Evolutionary conservation across 2,329 filamentous ascomycete species (phyloP).

Genomic region (Dactylellina drechsleri): DNA sequence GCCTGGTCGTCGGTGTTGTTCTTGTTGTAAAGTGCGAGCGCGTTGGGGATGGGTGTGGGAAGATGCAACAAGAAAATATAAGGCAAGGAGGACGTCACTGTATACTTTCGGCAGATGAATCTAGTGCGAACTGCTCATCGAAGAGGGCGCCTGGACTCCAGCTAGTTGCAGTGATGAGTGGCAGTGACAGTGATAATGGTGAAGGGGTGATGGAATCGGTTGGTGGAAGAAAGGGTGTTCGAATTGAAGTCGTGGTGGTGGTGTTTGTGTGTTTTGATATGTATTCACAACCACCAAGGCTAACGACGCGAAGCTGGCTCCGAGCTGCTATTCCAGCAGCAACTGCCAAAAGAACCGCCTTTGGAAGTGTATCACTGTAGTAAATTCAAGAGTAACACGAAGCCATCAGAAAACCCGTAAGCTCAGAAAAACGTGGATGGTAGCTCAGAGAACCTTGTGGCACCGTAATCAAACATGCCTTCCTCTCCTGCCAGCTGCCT

Average conservation of each 20-base stretch:
- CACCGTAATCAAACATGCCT: background rate
- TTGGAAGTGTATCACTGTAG: no score
- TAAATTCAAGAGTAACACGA: background rate
- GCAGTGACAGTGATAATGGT: background rate
- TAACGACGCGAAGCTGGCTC: background rate
- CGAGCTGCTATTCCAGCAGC: no score
- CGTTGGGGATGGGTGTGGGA: constrained; percentile 27
- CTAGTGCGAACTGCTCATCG: background rate
- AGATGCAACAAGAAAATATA: constrained; percentile 47
- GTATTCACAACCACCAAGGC: no score
- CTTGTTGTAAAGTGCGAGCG: constrained; percentile 44
- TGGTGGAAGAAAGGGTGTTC: background rate
- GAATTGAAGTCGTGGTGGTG: constrained; percentile 6
- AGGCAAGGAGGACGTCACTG: constrained; percentile 11
- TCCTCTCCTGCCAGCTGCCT: background rate
- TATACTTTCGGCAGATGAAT: constrained; percentile 16
- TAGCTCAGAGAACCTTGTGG: constrained; percentile 25
- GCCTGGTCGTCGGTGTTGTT: constrained; percentile 52
- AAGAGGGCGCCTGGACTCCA: constrained; percentile 4
- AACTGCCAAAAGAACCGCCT: no score
- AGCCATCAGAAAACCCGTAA: background rate
- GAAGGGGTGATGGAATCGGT: background rate
- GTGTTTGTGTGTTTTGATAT: constrained; percentile 9
- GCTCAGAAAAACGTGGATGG: constrained; percentile 41
- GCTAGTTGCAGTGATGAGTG: constrained; percentile 14